These are phyloP conservation scores for Picochlorum costavermella DNA, from an alignment of 139 green algal genomes.

Conservation along the genomic window DNA sequence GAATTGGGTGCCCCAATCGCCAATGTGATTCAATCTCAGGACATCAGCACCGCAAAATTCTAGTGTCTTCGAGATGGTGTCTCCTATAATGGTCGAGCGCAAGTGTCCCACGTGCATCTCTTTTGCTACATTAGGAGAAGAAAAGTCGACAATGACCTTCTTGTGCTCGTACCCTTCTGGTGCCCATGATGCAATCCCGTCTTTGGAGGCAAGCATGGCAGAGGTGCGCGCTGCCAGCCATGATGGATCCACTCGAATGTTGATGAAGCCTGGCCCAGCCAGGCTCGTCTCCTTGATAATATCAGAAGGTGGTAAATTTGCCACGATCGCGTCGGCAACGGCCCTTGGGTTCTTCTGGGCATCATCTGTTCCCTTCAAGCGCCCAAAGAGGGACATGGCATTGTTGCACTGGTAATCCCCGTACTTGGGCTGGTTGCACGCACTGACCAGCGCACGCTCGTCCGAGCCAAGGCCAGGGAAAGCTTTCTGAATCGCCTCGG, in stretches of 20 bases:
- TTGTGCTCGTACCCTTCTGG: slow-evolving; percentile 20
- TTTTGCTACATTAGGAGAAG: slow-evolving; percentile 97
- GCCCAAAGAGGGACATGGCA: slow-evolving; percentile 88
- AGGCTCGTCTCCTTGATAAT: slow-evolving; percentile 48
- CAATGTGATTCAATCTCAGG: slow-evolving; percentile 91
- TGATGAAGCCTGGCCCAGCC: slow-evolving; percentile 97
- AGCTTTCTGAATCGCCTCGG: slow-evolving; percentile 42
- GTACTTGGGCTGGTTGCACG: slow-evolving; percentile 71
- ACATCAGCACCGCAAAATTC: slow-evolving; percentile 85
- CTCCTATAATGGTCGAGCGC: slow-evolving; percentile 93
- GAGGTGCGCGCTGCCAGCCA: slow-evolving; percentile 28
- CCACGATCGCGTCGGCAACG: slow-evolving; percentile 77
- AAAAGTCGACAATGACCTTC: slow-evolving; percentile 89
- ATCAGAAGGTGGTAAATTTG: slow-evolving; percentile 44
- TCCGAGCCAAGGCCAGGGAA: slow-evolving; percentile 47
- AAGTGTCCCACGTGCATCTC: slow-evolving; percentile 99
- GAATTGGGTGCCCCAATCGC: slow-evolving; percentile 99
- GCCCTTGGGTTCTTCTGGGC: slow-evolving; percentile 77
- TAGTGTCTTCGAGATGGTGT: slow-evolving; percentile 65
- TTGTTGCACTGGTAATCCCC: slow-evolving; percentile 98
- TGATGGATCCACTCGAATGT: slow-evolving; percentile 50
- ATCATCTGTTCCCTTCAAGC: slow-evolving; percentile 71
- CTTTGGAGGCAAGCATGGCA: slow-evolving; percentile 25
- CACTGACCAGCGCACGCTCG: slow-evolving; percentile 40
- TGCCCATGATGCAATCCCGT: slow-evolving; percentile 35